Evolutionary conservation across 202 grass and related monocot genomes (phyloP).

Genomic region (Carex sylvatica): DNA sequence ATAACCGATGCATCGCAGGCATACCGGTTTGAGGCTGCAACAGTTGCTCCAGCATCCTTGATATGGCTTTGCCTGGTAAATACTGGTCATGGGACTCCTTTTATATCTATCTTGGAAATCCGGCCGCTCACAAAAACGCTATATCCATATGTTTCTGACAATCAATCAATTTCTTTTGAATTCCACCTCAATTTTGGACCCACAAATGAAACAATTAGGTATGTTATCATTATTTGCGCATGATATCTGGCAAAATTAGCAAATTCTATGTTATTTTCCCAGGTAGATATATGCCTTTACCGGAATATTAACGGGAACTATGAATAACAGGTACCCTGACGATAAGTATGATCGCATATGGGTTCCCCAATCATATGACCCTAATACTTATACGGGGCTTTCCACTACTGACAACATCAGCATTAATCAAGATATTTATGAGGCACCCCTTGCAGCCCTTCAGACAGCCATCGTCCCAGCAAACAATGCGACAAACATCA

Average conservation of each 20-base stretch:
- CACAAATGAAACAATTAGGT: background rate
- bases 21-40: constrained; percentile 7
- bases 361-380: background rate
- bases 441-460: constrained; percentile 10
- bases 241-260: background rate
- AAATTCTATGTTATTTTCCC: background rate
- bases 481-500: background rate
- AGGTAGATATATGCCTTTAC: too few species aligned
- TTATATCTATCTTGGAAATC: constrained; percentile 27
- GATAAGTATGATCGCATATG: constrained; percentile 28
- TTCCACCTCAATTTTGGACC: background rate
- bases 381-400: background rate
- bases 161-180: background rate
- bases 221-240: background rate
- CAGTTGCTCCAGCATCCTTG: constrained; percentile 4
- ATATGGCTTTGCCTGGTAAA: constrained; percentile 38
- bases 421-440: background rate
- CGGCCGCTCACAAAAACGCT: constrained; percentile 2
- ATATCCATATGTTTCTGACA: constrained; percentile 24
- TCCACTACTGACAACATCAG: constrained; percentile 9
- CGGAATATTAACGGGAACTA: background rate
- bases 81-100: constrained; percentile 38
- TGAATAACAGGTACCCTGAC: constrained; percentile 22
- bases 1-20: background rate
- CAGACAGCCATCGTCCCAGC: constrained; percentile 10